Conservation (phyloP, 2,329 filamentous ascomycete species). For the Lachnellula cervina region DNA sequence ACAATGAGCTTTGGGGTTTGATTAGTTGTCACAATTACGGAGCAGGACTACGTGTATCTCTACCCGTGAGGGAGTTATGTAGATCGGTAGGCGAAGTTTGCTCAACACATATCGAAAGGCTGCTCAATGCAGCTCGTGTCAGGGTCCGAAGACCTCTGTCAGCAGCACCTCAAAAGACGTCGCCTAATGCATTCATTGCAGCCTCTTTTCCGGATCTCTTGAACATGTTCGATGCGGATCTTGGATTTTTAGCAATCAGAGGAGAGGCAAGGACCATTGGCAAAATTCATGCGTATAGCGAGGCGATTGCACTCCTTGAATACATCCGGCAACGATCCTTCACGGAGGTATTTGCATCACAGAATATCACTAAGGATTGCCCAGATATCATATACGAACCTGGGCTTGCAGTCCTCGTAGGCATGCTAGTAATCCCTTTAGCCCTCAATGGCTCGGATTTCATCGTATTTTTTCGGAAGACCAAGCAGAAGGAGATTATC, state of each 20-base stretch:
- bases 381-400: conserved; percentile 10
- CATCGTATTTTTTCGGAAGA: conserved; percentile 20
- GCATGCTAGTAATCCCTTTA: conserved; percentile 20
- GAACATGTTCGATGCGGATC: conserved; percentile 20
- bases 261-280: conserved; percentile 22
- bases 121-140: conserved; percentile 14
- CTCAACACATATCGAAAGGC: conserved; percentile 19
- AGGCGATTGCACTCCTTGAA: conserved; percentile 20
- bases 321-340: conserved; percentile 16
- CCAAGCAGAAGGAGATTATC: conserved; percentile 17
- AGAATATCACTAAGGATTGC: conserved; percentile 18
- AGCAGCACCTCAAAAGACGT: conserved; percentile 6
- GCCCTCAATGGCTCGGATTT: conserved; percentile 17
- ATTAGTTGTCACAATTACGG: conserved; percentile 83
- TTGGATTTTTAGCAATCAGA: conserved; percentile 20
- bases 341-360: conserved; percentile 11
- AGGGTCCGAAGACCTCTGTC: conserved; percentile 16
- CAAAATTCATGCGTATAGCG: conserved; percentile 16
- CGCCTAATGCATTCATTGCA: conserved; percentile 19
- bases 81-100: conserved; percentile 55
- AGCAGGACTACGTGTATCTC: conserved; percentile 76
- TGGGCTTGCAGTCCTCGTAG: conserved; percentile 9
- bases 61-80: conserved; percentile 86
- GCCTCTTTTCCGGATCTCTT: conserved; percentile 18
- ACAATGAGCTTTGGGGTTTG: conserved; percentile 77